These are phyloP conservation scores for Sporormia fimetaria DNA, from an alignment of 495 filamentous ascomycete species.

Conservation along the genomic window DNA sequence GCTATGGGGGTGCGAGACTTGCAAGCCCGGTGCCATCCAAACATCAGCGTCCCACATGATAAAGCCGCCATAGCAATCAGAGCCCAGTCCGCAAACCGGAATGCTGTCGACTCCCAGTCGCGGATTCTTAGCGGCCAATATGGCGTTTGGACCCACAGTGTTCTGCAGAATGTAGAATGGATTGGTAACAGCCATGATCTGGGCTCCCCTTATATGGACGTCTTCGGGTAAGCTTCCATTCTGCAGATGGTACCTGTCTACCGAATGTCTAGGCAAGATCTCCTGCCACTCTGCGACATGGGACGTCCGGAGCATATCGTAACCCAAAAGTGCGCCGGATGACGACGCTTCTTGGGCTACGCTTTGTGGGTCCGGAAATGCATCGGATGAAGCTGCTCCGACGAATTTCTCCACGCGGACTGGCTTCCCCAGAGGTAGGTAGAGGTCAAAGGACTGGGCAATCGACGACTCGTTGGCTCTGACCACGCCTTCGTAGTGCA, in stretches of 20 bases:
- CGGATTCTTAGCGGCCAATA: constrained; percentile 28
- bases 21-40: constrained; percentile 58
- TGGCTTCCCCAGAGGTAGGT: constrained; percentile 39
- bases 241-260: constrained; percentile 50
- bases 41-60: constrained; percentile 56
- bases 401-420: constrained; percentile 48
- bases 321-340: constrained; percentile 38
- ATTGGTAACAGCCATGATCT: constrained; percentile 54
- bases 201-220: constrained; percentile 45
- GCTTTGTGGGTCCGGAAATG: constrained; percentile 42
- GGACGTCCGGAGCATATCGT: constrained; percentile 35
- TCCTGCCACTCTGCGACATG: constrained; percentile 47
- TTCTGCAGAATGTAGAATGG: constrained; percentile 63
- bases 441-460: constrained; percentile 43
- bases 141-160: constrained; percentile 41
- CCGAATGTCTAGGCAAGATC: constrained; percentile 43
- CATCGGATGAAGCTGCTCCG: constrained; percentile 51
- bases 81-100: constrained; percentile 49
- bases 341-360: constrained; percentile 40
- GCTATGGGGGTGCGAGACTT: constrained; percentile 45
- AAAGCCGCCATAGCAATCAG: constrained; percentile 50
- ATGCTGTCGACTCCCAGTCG: constrained; percentile 46
- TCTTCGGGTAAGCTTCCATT: constrained; percentile 52
- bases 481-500: constrained; percentile 38
- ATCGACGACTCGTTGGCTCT: constrained; percentile 51